Percentiles rank a stretch among this genome's conserved stretches.
phyloP scores from a whole-genome alignment of 257 asterid genomes.

The Echites panduratus region DNA sequence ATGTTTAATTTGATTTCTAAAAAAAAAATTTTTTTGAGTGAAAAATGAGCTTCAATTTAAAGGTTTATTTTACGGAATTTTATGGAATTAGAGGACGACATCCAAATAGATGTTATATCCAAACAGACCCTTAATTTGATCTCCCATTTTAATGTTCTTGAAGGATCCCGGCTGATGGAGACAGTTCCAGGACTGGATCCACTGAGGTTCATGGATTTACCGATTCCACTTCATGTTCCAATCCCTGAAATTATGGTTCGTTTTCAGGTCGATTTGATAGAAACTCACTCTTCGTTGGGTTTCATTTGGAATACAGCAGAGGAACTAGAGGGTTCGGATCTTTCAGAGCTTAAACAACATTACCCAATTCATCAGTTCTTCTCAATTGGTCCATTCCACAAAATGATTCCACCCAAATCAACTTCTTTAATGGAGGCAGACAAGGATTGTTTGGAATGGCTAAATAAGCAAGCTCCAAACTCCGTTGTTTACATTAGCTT shows the following conservation, averaged over 20 bases:
- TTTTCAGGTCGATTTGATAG: constrained; percentile 9
- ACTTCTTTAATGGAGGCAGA: not conserved
- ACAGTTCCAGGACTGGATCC: constrained; percentile 12
- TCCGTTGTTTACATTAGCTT: constrained; percentile 18
- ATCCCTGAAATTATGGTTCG: constrained; percentile 15
- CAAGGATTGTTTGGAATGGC: constrained; percentile 8
- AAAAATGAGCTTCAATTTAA: no score
- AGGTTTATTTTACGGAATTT: no score
- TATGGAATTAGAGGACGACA: no score
- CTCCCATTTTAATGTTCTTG: not conserved
- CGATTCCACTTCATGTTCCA: constrained; percentile 11
- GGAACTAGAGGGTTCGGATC: constrained; percentile 15
- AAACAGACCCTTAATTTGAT: no score
- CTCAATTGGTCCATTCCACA: constrained; percentile 47
- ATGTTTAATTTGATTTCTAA: no score
- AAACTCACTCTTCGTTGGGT: not conserved
- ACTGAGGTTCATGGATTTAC: constrained; percentile 30
- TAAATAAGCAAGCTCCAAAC: constrained; percentile 11
- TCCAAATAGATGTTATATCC: no score
- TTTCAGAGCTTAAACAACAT: constrained; percentile 23
- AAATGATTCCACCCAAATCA: constrained; percentile 19
- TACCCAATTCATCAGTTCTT: constrained; percentile 29
- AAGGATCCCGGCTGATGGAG: constrained; percentile 24
- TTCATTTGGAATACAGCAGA: constrained; percentile 31
- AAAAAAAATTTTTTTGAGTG: no score